A percentile compares a stretch with the other conserved stretches of the same genome.
Evolutionary conservation across 257 asterid genomes (phyloP).

Genomic region (Solanum gracilifrons): DNA sequence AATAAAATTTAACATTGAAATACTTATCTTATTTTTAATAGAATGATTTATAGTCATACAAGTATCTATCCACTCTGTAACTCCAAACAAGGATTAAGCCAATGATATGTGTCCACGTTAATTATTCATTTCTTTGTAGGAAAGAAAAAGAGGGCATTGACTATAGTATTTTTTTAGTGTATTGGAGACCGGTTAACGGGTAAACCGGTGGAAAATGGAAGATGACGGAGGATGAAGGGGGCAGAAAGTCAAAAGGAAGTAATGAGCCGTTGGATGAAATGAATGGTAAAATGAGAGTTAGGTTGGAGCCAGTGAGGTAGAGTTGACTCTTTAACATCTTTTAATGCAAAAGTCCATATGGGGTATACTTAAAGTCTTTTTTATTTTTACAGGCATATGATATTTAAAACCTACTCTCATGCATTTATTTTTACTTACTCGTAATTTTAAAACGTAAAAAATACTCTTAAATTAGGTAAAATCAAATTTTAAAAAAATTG

Average conservation of each 20-base stretch:
- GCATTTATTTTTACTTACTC: background rate
- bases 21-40: no score
- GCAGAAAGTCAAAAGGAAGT: constrained; percentile 52
- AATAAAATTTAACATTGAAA: no score
- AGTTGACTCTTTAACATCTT: constrained; percentile 26
- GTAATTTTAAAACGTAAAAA: no score
- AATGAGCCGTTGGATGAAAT: constrained; percentile 58
- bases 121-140: background rate
- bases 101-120: constrained; percentile 16
- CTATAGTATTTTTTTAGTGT: background rate
- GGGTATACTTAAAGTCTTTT: background rate
- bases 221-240: background rate
- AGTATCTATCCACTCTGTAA: no score
- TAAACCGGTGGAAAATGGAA: constrained; percentile 14
- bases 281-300: background rate
- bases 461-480: no score
- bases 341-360: constrained; percentile 15
- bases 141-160: constrained; percentile 28
- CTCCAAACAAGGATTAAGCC: background rate
- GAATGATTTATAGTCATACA: no score
- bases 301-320: constrained; percentile 40
- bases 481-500: no score
- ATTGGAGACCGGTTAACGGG: constrained; percentile 18
- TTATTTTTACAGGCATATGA: background rate
- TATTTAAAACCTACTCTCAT: background rate